Conservation (phyloP, 495 filamentous ascomycete species). For the Aspergillus heteromorphus region DNA sequence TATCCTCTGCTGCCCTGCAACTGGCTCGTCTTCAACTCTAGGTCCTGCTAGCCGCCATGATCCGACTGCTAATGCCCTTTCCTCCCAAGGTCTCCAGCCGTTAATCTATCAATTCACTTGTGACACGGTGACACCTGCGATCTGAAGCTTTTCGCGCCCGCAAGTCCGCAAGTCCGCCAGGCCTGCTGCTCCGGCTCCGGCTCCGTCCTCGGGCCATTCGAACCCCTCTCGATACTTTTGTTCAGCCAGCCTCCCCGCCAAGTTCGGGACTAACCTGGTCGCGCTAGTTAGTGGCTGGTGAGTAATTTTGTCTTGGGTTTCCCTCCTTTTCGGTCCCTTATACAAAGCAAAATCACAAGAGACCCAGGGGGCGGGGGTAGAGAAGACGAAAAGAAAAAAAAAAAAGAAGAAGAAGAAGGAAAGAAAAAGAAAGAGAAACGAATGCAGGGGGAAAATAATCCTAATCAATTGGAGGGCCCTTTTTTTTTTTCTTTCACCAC, state of each 20-base stretch:
- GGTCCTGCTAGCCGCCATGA: background rate
- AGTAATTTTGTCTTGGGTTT: background rate
- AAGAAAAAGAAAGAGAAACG: too few species aligned
- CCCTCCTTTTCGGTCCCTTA: background rate
- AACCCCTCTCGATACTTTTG: background rate
- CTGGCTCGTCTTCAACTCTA: background rate
- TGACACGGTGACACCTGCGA: background rate
- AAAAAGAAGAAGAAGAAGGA: too few species aligned
- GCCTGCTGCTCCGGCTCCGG: too few species aligned
- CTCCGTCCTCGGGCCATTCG: background rate
- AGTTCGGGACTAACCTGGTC: background rate
- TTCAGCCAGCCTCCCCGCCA: background rate
- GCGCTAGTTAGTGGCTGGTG: background rate
- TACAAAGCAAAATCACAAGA: background rate
- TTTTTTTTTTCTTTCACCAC: background rate
- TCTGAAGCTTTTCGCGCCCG: background rate
- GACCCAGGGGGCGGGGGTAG: too few species aligned
- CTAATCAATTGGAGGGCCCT: background rate
- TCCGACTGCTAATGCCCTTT: background rate
- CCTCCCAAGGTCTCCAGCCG: background rate
- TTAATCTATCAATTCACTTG: background rate
- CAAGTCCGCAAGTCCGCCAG: too few species aligned
- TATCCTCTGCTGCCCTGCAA: background rate
- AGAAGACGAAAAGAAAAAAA: too few species aligned
- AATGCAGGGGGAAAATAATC: background rate